These are phyloP conservation scores for Paramecium sexaurelia DNA, from an alignment of 73 alveolate genomes.

Conservation along the genomic window DNA sequence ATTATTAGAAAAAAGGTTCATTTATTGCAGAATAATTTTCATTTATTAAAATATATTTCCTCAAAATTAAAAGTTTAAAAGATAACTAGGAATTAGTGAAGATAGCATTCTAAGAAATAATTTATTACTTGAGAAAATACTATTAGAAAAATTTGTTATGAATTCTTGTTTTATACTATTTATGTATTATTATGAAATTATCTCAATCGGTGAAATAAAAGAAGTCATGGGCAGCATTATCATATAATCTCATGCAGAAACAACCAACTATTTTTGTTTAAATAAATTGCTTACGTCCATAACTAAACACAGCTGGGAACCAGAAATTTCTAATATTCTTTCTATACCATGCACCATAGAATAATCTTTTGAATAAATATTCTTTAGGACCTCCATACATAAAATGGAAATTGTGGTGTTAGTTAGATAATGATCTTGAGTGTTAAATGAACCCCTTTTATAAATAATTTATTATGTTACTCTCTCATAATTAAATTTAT, in stretches of 20 bases:
- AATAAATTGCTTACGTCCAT: constrained; percentile 46
- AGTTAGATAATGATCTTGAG: constrained; percentile 62
- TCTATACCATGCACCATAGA: constrained; percentile 66
- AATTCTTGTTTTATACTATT: constrained; percentile 6
- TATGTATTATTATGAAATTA: background rate
- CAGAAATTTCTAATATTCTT: constrained; percentile 68
- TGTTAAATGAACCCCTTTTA: constrained; percentile 67
- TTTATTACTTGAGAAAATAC: constrained; percentile 1
- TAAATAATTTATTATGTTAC: background rate
- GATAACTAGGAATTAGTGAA: background rate
- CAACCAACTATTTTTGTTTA: constrained; percentile 55
- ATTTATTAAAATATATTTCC: constrained; percentile 38
- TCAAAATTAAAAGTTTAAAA: background rate
- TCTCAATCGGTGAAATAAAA: constrained; percentile 71
- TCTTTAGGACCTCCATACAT: constrained; percentile 67
- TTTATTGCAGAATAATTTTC: background rate
- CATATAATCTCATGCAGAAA: constrained; percentile 69
- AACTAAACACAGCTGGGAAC: constrained; percentile 65
- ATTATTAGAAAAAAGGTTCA: constrained; percentile 20
- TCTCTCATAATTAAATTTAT: constrained; percentile 67
- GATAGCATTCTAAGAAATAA: constrained; percentile 18
- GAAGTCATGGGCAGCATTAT: constrained; percentile 64
- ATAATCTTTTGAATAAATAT: constrained; percentile 59
- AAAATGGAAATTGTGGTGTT: constrained; percentile 62
- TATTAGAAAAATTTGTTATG: constrained; percentile 33